Evolutionary conservation across 2,329 filamentous ascomycete genomes (phyloP).

Genomic region (Conoideocrella luteorostrata): DNA sequence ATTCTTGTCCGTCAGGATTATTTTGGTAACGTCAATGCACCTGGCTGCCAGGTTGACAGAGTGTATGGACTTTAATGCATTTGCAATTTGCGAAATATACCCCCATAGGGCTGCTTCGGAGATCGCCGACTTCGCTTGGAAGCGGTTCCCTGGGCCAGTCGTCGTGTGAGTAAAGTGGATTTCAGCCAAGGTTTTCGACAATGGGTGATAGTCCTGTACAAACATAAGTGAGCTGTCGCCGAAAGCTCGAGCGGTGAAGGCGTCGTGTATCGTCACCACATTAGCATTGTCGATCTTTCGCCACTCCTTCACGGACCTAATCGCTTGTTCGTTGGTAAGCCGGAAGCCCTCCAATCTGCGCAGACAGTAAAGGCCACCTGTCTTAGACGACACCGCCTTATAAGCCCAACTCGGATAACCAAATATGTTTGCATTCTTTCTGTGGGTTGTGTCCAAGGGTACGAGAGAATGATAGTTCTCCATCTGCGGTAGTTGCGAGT

Average conservation of each 20-base stretch:
- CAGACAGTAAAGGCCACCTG: constrained; percentile 81
- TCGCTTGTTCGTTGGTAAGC: constrained; percentile 81
- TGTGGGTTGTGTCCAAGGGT: constrained; percentile 73
- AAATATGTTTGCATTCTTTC: constrained; percentile 73
- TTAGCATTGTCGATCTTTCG: constrained; percentile 75
- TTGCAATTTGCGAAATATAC: constrained; percentile 87
- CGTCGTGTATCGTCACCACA: constrained; percentile 81
- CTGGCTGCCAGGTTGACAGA: constrained; percentile 73
- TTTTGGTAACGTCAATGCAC: constrained; percentile 80
- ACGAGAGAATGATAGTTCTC: constrained; percentile 92
- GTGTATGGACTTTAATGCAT: constrained; percentile 82
- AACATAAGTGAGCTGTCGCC: constrained; percentile 92
- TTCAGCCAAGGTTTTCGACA: constrained; percentile 84
- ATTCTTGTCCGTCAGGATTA: constrained; percentile 85
- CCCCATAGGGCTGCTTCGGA: constrained; percentile 78
- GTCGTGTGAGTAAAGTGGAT: constrained; percentile 54
- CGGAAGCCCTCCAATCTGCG: constrained; percentile 84
- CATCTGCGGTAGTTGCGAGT: constrained; percentile 65
- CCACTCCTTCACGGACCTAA: constrained; percentile 82
- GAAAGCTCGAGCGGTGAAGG: constrained; percentile 89
- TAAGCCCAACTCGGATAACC: constrained; percentile 92
- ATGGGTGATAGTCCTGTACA: constrained; percentile 86
- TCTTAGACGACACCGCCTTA: constrained; percentile 84
- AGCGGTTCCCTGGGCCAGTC: constrained; percentile 36
- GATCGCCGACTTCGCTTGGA: constrained; percentile 41